Evolutionary conservation across 345 rosid genomes (phyloP), one percentile per base, ranked within the genome.

Genomic region (Populus davidiana): DNA sequence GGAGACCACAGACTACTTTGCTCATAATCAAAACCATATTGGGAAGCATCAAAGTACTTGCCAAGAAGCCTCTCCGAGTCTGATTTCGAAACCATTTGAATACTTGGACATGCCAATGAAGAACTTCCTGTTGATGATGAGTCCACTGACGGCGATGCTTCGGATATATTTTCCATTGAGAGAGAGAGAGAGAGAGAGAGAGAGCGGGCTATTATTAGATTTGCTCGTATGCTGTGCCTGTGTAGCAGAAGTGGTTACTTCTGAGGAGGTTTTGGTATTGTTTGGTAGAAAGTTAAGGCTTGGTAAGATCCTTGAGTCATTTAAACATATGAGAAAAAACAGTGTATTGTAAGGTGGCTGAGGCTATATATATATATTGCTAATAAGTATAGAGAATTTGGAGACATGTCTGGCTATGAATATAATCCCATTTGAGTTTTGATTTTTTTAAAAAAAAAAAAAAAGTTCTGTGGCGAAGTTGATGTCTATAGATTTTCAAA

Each of bases 1-100:
- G 88, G 88, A 77, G 88, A 86, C 86, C 88, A 86, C 27, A 86
- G 20, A 12, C 86, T 71, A 73, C 88, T 86, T 62, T 78, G 83
- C 68, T 83, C 83, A 62, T 83, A 81, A 75, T 83, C 82, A 39
- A 86, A 86, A 64, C 79, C 86, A 56, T 83, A 86, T 64, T 83
- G 81, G 13, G 86, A 83, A 2, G 80, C 74, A 78, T 86, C 86
- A 25, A 79, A 78, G 81, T 83, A 86, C 72, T 86, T 86, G 16
- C 76, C 80, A 8, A 86, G 85, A 33, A 83, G 86, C 61, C 81
- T 66, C 21, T 86, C 86, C 0, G 86, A 83, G 36, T 38, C 77
- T 0, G 80, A 63, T 74, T 77, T 83, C 12, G 85, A 71, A 66
- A 86, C 86, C 80, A 77, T 70, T 76, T 86, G 83, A 47, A 77